A percentile compares a stretch with the other conserved stretches of the same genome.
Conservation (phyloP, 768 basidiomycete genomes). For the Russula emetica region DNA sequence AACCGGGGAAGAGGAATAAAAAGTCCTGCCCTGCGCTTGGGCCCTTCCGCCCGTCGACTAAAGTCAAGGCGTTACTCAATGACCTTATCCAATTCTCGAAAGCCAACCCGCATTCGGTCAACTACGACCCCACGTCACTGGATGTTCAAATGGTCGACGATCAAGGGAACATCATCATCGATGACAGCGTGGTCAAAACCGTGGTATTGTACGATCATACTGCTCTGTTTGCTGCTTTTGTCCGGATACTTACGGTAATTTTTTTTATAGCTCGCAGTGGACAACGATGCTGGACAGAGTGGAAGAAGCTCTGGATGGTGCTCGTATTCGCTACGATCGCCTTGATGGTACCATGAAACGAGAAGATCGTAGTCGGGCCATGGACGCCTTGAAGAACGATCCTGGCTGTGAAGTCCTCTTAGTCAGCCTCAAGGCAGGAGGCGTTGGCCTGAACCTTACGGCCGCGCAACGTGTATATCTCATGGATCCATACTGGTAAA, state of each 20-base stretch:
- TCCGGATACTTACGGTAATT: constrained; percentile 2
- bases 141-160: constrained; percentile 77
- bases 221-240: constrained; percentile 16
- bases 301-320: constrained; percentile 81
- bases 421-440: constrained; percentile 94
- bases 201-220: constrained; percentile 80
- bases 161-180: constrained; percentile 61
- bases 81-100: constrained; percentile 81
- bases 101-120: constrained; percentile 78
- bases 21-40: constrained; percentile 52
- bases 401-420: constrained; percentile 89
- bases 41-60: constrained; percentile 75
- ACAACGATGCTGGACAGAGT: constrained; percentile 91
- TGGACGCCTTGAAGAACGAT: constrained; percentile 89
- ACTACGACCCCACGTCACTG: constrained; percentile 73
- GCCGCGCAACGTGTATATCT: constrained; percentile 91
- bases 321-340: constrained; percentile 83
- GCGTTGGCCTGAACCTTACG: constrained; percentile 94
- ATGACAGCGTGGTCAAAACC: constrained; percentile 76
- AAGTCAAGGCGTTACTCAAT: constrained; percentile 74
- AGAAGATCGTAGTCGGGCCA: constrained; percentile 85
- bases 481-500: constrained; percentile 94
- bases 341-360: constrained; percentile 98
- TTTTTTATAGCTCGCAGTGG: constrained; percentile 74
- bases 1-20: constrained; percentile 61